Percentiles rank a stretch among this genome's conserved stretches.
Evolutionary conservation across 2,329 filamentous ascomycete genomes (phyloP).

Genomic region (Monilinia aucupariae): DNA sequence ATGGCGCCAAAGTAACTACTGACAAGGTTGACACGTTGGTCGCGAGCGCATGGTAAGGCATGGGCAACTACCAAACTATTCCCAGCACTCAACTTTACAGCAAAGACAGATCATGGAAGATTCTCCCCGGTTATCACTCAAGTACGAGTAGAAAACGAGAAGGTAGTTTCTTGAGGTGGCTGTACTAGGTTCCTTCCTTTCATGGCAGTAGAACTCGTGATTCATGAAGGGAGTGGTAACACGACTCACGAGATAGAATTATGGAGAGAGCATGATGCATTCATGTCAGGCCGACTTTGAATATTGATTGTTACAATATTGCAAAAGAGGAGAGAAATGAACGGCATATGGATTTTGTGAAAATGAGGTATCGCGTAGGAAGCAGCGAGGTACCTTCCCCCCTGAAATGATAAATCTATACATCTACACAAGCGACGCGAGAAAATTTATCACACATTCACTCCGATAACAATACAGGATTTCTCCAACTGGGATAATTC

Average conservation of each 20-base stretch:
- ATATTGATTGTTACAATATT: background rate
- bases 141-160: background rate
- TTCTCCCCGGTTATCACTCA: background rate
- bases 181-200: too few species aligned
- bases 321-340: background rate
- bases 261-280: too few species aligned
- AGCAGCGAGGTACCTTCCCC: background rate
- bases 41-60: background rate
- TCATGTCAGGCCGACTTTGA: background rate
- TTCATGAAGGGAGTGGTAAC: too few species aligned
- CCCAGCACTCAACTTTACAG: background rate
- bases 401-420: background rate
- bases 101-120: background rate
- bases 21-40: too few species aligned
- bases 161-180: background rate
- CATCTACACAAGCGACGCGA: background rate
- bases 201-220: too few species aligned
- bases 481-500: too few species aligned
- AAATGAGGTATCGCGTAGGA: background rate
- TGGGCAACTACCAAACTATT: background rate
- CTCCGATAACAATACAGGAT: background rate
- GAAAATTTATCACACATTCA: background rate
- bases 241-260: too few species aligned
- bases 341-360: background rate
- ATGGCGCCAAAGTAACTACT: background rate